phyloP scores from a whole-genome alignment of 2,329 filamentous ascomycete genomes.

The Periglandula ipomoeae region DNA sequence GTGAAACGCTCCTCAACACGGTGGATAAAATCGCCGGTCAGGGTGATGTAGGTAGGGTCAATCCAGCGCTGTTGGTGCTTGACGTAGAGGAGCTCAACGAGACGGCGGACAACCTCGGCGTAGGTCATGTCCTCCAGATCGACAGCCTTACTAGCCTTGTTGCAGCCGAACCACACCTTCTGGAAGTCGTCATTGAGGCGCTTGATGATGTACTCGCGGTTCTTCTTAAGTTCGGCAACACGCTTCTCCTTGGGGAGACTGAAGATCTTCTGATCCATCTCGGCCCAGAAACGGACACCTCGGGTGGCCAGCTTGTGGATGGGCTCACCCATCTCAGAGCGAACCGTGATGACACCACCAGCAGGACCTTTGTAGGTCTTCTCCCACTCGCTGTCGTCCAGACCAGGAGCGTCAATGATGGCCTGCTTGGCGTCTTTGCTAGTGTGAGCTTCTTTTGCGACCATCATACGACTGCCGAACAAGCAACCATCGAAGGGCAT shows the following conservation, averaged over 20 bases:
- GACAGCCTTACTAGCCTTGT: constrained; percentile 68
- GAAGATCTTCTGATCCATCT: constrained; percentile 99
- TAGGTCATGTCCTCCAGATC: constrained; percentile 97
- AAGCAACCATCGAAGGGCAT: constrained; percentile 94
- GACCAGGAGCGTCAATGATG: constrained; percentile 75
- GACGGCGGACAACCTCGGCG: constrained; percentile 72
- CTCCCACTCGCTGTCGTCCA: constrained; percentile 80
- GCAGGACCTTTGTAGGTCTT: constrained; percentile 86
- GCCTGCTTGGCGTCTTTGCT: constrained; percentile 82
- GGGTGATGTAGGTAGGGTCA: constrained; percentile 68
- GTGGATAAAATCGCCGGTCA: constrained; percentile 93
- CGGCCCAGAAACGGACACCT: constrained; percentile 92
- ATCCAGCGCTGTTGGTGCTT: constrained; percentile 90
- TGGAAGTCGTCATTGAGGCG: constrained; percentile 95
- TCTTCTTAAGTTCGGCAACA: constrained; percentile 77
- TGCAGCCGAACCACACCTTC: constrained; percentile 92
- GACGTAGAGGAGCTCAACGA: constrained; percentile 86
- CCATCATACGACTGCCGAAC: constrained; percentile 91
- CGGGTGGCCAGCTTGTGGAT: constrained; percentile 98
- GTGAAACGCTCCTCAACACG: constrained; percentile 96
- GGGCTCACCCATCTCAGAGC: constrained; percentile 98
- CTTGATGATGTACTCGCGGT: constrained; percentile 84
- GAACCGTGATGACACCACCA: constrained; percentile 90
- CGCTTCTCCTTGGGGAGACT: constrained; percentile 91
- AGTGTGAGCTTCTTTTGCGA: constrained; percentile 84